Conservation (phyloP, 2,329 filamentous ascomycete genomes). For the Neophaeococcomyces aloes region DNA sequence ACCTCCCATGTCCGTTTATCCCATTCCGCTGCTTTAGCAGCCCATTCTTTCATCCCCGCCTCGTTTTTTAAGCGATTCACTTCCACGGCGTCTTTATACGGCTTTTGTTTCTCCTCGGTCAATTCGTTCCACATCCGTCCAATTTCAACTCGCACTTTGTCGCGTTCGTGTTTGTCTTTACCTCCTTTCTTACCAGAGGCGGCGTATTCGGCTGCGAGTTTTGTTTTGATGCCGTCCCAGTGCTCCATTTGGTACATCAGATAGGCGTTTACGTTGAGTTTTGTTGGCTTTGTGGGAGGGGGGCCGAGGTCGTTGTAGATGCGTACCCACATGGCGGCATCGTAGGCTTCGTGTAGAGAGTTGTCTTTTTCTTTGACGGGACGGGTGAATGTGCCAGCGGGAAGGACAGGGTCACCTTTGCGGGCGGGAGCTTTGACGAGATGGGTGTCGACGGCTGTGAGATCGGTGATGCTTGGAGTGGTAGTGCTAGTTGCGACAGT, state of each 20-base stretch:
- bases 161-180: slow-evolving; percentile 48
- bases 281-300: slow-evolving; percentile 59
- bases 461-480: slow-evolving; percentile 26
- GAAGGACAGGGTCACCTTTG: slow-evolving; percentile 21
- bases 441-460: slow-evolving; percentile 22
- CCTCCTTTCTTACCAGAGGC: slow-evolving; percentile 52
- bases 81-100: slow-evolving; percentile 65
- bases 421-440: slow-evolving; percentile 21
- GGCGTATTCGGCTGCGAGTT: slow-evolving; percentile 57
- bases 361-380: slow-evolving; percentile 21
- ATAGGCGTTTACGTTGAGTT: slow-evolving; percentile 73
- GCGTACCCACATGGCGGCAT: slow-evolving; percentile 47
- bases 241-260: slow-evolving; percentile 74
- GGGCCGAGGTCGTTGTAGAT: slow-evolving; percentile 58
- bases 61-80: slow-evolving; percentile 60
- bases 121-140: slow-evolving; percentile 87
- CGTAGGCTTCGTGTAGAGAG: slow-evolving; percentile 40
- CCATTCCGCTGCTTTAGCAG: slow-evolving; percentile 50
- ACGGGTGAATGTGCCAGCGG: slow-evolving; percentile 19
- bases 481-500: slow-evolving; percentile 8
- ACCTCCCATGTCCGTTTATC: slow-evolving; percentile 29
- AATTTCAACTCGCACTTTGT: slow-evolving; percentile 72
- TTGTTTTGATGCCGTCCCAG: slow-evolving; percentile 51
- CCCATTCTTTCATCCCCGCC: slow-evolving; percentile 58
- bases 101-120: slow-evolving; percentile 56